Base-by-base conservation (phyloP, 2,329 filamentous ascomycete genomes). In the Xylariaceae sp. region DNA sequence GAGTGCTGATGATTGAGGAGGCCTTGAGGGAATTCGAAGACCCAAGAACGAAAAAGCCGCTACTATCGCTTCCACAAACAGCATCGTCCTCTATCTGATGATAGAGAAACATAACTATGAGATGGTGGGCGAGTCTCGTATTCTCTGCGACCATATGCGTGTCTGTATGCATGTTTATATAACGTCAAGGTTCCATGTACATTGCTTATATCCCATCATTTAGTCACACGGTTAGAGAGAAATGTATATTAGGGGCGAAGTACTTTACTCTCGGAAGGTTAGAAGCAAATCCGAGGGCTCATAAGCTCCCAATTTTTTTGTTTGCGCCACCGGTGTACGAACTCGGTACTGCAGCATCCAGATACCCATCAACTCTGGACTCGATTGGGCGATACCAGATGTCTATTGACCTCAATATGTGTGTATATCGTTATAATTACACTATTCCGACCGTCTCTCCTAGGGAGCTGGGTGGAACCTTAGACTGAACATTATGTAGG, bases 1-100 rank as follows among this genome's bases (percentile, higher is more conserved):
- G 84, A 21, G 77, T 86, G 40, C 71, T 80, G 48, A 71, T 77
- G 49, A 69, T 88, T 48, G 84, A 87, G 69, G 77, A 81, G 45
- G 79, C 81, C 14, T 65, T 86, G 50, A 74, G 79, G 60, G 72
- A 71, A 4, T 72, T 82, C 61, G 80, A 77, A 62, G 81, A 85
- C 44, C 81, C 82, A 20, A 84, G 81, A 71, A 84, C 81, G 40
- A 84, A 84, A 61, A 73, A 78, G 65, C 81, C 82, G 2, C 64
- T 85, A 44, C 65, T 85, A 20, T 76, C 80, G 23, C 71, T 67
- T 18, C 61, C 67, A 16, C 64, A 73, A 6, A 66, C 63, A n/a
- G 48, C 65, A 41, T 64, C 66, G 26, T 53, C 64, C 20, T 49
- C 62, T n/a, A 42, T 54, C 9, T 57, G 57, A 44, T 2, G 7